phyloP scores from a whole-genome alignment of 163 green algal species.

The Dunaliella salina region DNA sequence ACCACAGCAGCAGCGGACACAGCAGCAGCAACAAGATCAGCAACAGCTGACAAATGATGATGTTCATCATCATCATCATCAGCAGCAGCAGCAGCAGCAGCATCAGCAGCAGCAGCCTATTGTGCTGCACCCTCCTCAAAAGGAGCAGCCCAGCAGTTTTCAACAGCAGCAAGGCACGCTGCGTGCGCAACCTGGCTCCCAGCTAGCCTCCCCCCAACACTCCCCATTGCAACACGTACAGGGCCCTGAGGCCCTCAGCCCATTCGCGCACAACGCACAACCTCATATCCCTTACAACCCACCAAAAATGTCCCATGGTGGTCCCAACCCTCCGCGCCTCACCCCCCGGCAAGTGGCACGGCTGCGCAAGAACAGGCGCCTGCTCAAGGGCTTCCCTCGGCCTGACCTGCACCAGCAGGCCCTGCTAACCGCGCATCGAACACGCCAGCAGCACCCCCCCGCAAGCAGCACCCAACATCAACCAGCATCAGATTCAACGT shows the following conservation, averaged over 20 bases:
- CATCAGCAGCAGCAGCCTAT: background rate
- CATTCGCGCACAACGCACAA: too few relatives aligned
- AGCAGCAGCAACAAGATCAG: background rate
- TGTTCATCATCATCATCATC: background rate
- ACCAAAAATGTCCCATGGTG: too few relatives aligned
- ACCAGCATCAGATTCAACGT: too few relatives aligned
- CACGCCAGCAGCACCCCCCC: background rate
- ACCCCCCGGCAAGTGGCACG: background rate
- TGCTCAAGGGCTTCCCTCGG: background rate
- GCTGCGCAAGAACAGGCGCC: background rate
- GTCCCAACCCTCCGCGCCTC: too few relatives aligned
- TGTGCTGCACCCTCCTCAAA: background rate
- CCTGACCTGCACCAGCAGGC: background rate
- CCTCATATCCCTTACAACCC: too few relatives aligned
- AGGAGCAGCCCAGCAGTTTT: background rate
- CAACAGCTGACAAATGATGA: too few relatives aligned
- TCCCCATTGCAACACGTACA: too few relatives aligned
- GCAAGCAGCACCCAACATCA: background rate
- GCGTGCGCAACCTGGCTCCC: too few relatives aligned
- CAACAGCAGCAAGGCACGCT: too few relatives aligned
- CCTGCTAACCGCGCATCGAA: too few relatives aligned
- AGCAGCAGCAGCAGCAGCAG: background rate
- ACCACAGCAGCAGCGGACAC: background rate
- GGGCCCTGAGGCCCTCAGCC: too few relatives aligned
- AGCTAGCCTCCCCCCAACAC: too few relatives aligned